These are phyloP conservation scores for Mycena vulgaris DNA, from an alignment of 768 basidiomycete species.

Conservation along the genomic window DNA sequence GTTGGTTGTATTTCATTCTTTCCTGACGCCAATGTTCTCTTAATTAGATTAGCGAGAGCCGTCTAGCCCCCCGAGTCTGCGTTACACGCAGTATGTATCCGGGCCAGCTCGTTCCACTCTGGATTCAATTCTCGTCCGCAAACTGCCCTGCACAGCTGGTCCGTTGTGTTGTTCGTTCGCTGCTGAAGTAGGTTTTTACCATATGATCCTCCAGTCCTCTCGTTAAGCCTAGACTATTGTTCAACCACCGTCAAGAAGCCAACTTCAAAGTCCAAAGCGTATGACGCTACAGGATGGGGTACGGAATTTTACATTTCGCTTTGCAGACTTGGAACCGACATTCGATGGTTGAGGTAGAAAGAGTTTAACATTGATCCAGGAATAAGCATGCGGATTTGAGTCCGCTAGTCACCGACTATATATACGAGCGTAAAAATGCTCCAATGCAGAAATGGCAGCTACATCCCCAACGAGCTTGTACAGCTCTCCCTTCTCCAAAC, in stretches of 20 bases:
- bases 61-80: neutral
- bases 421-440: constrained; percentile 20
- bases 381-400: neutral
- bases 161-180: constrained; percentile 23
- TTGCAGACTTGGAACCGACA: constrained; percentile 15
- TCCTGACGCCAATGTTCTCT: constrained; percentile 14
- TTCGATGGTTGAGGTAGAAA: constrained; percentile 25
- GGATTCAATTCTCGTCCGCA: constrained; percentile 18
- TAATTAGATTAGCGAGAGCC: constrained; percentile 9
- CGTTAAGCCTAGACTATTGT: constrained; percentile 16
- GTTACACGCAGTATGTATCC: constrained; percentile 18
- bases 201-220: constrained; percentile 10
- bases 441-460: constrained; percentile 15
- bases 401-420: neutral
- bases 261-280: constrained; percentile 18
- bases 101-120: constrained; percentile 13
- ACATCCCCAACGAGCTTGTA: constrained; percentile 13
- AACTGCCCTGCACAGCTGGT: constrained; percentile 8
- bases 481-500: constrained; percentile 1
- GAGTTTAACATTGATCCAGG: constrained; percentile 17
- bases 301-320: constrained; percentile 16
- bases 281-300: constrained; percentile 11
- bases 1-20: constrained; percentile 14
- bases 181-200: constrained; percentile 16
- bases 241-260: constrained; percentile 17